These are phyloP conservation scores for Pistacia integerrima DNA, from an alignment of 345 rosid species.

Conservation along the genomic window DNA sequence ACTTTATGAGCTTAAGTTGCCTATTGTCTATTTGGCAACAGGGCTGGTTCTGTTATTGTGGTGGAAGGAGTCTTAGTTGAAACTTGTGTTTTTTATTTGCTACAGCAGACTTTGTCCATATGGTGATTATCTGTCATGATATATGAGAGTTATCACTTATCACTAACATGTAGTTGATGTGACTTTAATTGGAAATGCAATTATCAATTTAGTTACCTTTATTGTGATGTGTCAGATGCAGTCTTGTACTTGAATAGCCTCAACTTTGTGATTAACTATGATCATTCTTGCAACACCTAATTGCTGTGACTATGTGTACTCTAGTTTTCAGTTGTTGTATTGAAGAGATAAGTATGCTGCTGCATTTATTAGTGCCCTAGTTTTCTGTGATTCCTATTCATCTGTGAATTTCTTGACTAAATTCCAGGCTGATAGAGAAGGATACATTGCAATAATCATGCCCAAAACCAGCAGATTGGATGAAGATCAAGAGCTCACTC, in stretches of 20 bases:
- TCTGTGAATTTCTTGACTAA: background rate
- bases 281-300: background rate
- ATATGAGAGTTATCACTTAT: background rate
- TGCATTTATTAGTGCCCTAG: background rate
- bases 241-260: background rate
- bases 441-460: constrained; percentile 88
- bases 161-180: background rate
- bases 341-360: background rate
- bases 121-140: background rate
- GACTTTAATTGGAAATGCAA: background rate
- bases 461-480: constrained; percentile 91
- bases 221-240: background rate
- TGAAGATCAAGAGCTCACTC: constrained; percentile 64
- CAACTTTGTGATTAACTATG: background rate
- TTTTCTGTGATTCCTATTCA: background rate
- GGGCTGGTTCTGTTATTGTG: background rate
- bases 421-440: constrained; percentile 87
- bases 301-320: background rate
- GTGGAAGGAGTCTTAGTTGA: background rate
- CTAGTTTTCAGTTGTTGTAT: background rate
- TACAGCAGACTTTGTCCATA: background rate
- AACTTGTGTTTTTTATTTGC: background rate
- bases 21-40: background rate
- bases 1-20: background rate
- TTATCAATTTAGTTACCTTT: background rate